A percentile compares a stretch with the other conserved stretches of the same genome.
Conservation (phyloP, 805 yeast genomes). For the Nakazawaea pomicola region DNA sequence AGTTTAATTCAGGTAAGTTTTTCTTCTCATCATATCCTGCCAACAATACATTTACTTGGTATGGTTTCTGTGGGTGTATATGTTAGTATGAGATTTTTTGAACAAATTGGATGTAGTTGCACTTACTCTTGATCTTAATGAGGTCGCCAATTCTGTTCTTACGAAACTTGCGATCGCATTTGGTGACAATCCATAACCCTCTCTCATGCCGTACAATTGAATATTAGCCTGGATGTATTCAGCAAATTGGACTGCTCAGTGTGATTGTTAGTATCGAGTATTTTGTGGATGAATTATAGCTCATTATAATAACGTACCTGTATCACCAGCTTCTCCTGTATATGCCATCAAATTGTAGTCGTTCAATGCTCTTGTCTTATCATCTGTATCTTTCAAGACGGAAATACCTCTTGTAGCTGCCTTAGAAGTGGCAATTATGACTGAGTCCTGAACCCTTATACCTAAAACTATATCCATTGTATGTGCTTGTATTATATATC, state of each 20-base stretch:
- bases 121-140: conserved; percentile 71
- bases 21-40: conserved; percentile 73
- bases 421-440: conserved; percentile 88
- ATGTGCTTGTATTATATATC: background rate
- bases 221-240: conserved; percentile 92
- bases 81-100: background rate
- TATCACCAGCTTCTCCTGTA: conserved; percentile 96
- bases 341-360: conserved; percentile 78
- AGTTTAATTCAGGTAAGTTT: conserved; percentile 63
- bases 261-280: background rate
- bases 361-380: conserved; percentile 72
- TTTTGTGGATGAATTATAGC: too few relatives aligned
- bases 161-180: conserved; percentile 84
- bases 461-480: conserved; percentile 61
- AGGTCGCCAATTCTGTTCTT: conserved; percentile 81
- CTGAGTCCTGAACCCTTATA: conserved; percentile 73
- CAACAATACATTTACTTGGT: conserved; percentile 84
- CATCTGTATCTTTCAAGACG: conserved; percentile 70
- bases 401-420: conserved; percentile 91
- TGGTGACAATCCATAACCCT: conserved; percentile 75
- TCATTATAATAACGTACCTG: conserved; percentile 42
- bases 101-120: background rate
- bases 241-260: conserved; percentile 66
- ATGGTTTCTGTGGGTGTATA: conserved; percentile 61
- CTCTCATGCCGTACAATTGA: conserved; percentile 82